A percentile compares a stretch with the other conserved stretches of the same genome.
phyloP scores from a whole-genome alignment of 306 rosid species.

The Senna siamea region DNA sequence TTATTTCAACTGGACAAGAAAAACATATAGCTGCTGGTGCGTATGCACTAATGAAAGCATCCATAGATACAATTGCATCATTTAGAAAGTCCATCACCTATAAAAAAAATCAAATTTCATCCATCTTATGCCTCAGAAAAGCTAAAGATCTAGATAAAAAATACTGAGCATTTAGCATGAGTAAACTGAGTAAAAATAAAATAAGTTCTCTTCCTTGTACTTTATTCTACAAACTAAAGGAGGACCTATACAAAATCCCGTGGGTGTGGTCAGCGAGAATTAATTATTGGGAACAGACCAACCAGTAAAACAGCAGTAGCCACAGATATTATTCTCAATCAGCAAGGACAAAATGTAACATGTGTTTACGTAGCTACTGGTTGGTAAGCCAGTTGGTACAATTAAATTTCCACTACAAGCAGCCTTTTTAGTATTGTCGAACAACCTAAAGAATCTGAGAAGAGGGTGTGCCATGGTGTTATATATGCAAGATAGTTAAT shows the following conservation, averaged over 20 bases:
- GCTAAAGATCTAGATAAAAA: slow-evolving; percentile 19
- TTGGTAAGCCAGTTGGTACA: slow-evolving; percentile 20
- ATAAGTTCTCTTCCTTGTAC: not conserved
- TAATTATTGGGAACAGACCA: too few species aligned
- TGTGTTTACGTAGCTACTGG: too few species aligned
- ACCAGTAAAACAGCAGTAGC: too few species aligned
- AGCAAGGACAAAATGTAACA: too few species aligned
- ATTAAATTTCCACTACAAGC: slow-evolving; percentile 22
- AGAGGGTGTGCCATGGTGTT: not conserved
- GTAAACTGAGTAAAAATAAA: slow-evolving; percentile 12
- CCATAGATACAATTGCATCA: slow-evolving; percentile 83
- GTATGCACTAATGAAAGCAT: slow-evolving; percentile 72
- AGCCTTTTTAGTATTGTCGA: not conserved
- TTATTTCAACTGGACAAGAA: slow-evolving; percentile 73
- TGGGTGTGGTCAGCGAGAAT: too few species aligned
- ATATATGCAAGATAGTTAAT: slow-evolving; percentile 1
- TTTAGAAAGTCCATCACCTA: slow-evolving; percentile 96
- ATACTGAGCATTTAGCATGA: slow-evolving; percentile 20
- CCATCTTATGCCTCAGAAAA: slow-evolving; percentile 34
- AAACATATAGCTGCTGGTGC: slow-evolving; percentile 77
- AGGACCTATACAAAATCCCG: not conserved
- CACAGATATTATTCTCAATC: too few species aligned
- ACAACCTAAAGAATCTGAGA: slow-evolving; percentile 1
- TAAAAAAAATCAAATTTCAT: slow-evolving; percentile 27
- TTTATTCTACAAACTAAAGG: not conserved